A percentile compares a stretch with the other conserved stretches of the same genome.
phyloP scores from a whole-genome alignment of 192 early-diverging fungal species.

The Coemansia sp. region DNA sequence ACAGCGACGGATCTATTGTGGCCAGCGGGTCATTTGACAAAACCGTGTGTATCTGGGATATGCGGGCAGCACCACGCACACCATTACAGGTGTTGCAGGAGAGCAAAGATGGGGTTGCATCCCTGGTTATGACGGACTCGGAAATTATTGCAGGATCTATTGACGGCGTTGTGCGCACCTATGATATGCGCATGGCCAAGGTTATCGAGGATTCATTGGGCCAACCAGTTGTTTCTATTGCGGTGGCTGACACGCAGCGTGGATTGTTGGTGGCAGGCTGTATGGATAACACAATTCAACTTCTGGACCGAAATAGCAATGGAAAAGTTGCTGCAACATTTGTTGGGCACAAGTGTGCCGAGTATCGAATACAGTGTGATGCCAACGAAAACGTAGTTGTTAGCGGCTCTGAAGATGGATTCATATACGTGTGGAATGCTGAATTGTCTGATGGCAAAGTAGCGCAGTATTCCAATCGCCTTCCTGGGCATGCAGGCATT shows the following conservation, averaged over 20 bases:
- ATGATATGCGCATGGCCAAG: constrained; percentile 82
- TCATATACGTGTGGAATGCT: constrained; percentile 84
- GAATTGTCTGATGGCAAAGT: constrained; percentile 52
- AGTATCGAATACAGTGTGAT: constrained; percentile 74
- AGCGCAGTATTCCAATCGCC: background rate
- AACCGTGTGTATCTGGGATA: constrained; percentile 54
- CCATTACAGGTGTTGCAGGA: constrained; percentile 85
- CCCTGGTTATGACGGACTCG: constrained; percentile 64
- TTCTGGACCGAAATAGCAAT: constrained; percentile 74
- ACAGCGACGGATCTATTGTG: constrained; percentile 70
- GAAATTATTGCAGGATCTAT: constrained; percentile 82
- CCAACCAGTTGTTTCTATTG: constrained; percentile 74
- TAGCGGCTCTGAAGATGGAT: constrained; percentile 88
- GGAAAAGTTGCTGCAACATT: constrained; percentile 73
- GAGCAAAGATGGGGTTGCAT: constrained; percentile 82
- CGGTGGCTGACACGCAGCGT: constrained; percentile 58
- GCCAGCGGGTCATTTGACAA: constrained; percentile 74
- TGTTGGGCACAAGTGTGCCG: constrained; percentile 74
- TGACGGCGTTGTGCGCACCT: constrained; percentile 79
- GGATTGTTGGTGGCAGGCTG: constrained; percentile 74
- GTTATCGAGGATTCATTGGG: constrained; percentile 71
- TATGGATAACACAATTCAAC: constrained; percentile 75
- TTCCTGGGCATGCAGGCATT: constrained; percentile 36
- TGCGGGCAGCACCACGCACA: constrained; percentile 27
- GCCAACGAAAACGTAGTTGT: constrained; percentile 73